Evolutionary conservation across 2,329 filamentous ascomycete species (phyloP), one percentile per base, ranked within the genome.

Genomic region (Thielaviopsis ethacetica): DNA sequence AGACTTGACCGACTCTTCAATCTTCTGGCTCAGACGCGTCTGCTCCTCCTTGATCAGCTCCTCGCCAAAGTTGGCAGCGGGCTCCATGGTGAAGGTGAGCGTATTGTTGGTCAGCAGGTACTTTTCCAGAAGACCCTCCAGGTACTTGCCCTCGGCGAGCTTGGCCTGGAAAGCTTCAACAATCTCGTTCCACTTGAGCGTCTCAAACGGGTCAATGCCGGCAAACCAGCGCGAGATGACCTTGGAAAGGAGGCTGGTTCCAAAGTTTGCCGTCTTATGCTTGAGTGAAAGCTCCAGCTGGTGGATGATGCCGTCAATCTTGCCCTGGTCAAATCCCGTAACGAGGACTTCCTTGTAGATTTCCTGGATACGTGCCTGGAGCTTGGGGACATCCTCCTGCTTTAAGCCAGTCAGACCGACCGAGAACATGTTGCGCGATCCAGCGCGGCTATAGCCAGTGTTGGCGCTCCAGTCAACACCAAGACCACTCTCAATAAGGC

Each of bases 401-500:
- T 85, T 85, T 10, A 97, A 88, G n/a, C 91, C 93, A 57, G 86
- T 95, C 34, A 97, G 73, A 1, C 93, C 93, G 49, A 97, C 81
- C 0, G 91, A 95, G 68, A 97, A 94, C 52, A 95, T 86, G 1
- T 86, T 88, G 19, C 80, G 77, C 64, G 81, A 86, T 22, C 82
- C 85, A 27, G 86, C 88, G 57, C 80, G 81, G 68, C 96, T 91
- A 65, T 93, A 94, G 13, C 93, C 93, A 1, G 90, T 88, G 67
- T 98, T 98, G 2, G 93, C 89, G 57, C 89, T 95, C 74, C 90
- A 98, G 66, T 95, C 91, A 0, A 89, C 88, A 22, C 93, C 93
- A 47, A 98, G 79, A 0, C 90, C 91, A 53, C 86, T 83, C 69
- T 97, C 91, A 58, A 98, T 87, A 61, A 98, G 75, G 1, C 86